Percentiles rank a stretch among this genome's conserved stretches.
Evolutionary conservation across 768 basidiomycete species (phyloP).

Genomic region (Holtermanniella nyarrowii): DNA sequence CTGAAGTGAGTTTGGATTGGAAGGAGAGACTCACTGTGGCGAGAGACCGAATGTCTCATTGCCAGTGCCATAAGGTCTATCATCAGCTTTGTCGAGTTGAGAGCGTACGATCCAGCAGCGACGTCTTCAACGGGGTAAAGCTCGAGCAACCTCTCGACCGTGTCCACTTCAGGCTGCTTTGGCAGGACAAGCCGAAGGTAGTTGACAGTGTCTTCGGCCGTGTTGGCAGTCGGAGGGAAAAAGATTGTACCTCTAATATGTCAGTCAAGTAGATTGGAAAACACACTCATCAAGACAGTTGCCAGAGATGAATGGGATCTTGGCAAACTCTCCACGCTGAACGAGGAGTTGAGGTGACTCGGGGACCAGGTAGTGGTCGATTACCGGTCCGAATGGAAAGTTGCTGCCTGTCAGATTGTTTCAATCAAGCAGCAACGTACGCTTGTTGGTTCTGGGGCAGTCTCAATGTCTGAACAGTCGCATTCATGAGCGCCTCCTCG

Average conservation of each 20-base stretch:
- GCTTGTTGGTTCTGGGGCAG: slow-evolving; percentile 9
- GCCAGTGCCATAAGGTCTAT: slow-evolving; percentile 31
- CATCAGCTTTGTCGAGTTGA: neutral
- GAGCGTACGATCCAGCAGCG: slow-evolving; percentile 17
- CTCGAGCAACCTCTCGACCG: slow-evolving; percentile 8
- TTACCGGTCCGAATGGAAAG: neutral
- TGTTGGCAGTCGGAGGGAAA: slow-evolving; percentile 15
- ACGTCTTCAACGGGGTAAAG: slow-evolving; percentile 18
- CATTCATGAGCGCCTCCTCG: slow-evolving; percentile 20
- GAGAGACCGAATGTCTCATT: slow-evolving; percentile 34
- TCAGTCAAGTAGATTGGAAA: neutral
- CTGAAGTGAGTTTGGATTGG: neutral
- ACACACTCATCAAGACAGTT: slow-evolving; percentile 37
- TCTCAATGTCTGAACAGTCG: slow-evolving; percentile 15
- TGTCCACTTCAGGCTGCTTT: slow-evolving; percentile 2
- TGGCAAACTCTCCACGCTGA: slow-evolving; percentile 24
- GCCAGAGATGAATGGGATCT: slow-evolving; percentile 35
- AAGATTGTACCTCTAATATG: slow-evolving; percentile 30
- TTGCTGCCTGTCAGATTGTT: neutral
- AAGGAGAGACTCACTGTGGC: slow-evolving; percentile 9
- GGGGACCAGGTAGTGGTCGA: neutral
- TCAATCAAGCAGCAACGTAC: too few species aligned
- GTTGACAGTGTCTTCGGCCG: slow-evolving; percentile 1
- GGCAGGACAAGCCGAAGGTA: slow-evolving; percentile 18
- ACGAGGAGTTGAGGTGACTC: slow-evolving; percentile 23